These are phyloP conservation scores for Citrus inodora DNA, from an alignment of 345 rosid species.

Conservation along the genomic window DNA sequence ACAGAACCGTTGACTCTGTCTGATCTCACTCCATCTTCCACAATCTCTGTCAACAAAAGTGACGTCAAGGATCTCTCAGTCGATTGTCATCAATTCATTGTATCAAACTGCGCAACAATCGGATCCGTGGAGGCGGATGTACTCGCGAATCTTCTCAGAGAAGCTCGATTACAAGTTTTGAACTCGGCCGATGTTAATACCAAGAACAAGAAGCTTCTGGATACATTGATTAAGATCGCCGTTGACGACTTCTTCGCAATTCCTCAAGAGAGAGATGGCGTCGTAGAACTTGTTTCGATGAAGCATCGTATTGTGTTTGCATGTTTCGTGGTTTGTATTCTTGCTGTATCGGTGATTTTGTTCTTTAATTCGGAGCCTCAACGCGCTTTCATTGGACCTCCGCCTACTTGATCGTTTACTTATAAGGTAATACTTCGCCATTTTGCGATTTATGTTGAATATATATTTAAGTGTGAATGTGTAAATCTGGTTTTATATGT, in stretches of 20 bases:
- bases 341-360: conserved; percentile 8
- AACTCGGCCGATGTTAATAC: conserved; percentile 22
- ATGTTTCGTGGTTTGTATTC: conserved; percentile 26
- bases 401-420: conserved; percentile 26
- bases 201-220: conserved; percentile 33
- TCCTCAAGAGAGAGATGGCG: conserved; percentile 26
- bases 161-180: conserved; percentile 25
- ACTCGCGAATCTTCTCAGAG: conserved; percentile 16
- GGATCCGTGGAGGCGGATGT: conserved; percentile 23
- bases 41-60: not conserved
- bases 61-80: not conserved
- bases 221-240: conserved; percentile 21
- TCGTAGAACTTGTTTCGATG: conserved; percentile 7
- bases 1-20: conserved; percentile 2
- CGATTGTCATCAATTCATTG: not conserved
- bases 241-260: conserved; percentile 18
- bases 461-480: not conserved
- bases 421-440: conserved; percentile 4
- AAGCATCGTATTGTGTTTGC: conserved; percentile 8
- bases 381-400: conserved; percentile 16
- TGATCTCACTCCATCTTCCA: conserved; percentile 14
- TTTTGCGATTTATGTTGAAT: not conserved
- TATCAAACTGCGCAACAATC: conserved; percentile 5
- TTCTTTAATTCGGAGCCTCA: conserved; percentile 10
- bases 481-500: not conserved